These are phyloP conservation scores for Diplocarpon mali DNA, from an alignment of 2,329 filamentous ascomycete species.

Conservation along the genomic window DNA sequence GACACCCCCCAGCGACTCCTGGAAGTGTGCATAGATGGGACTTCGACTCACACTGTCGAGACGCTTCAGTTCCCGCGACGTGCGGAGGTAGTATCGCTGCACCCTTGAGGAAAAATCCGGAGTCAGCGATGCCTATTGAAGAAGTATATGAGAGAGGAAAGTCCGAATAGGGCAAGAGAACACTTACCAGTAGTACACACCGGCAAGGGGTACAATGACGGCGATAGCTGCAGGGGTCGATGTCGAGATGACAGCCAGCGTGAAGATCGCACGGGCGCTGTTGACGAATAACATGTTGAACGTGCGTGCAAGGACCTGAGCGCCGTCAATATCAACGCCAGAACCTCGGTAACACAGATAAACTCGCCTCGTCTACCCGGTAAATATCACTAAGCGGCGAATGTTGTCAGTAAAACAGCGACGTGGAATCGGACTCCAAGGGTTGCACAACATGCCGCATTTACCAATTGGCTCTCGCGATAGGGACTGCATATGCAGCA, in stretches of 20 bases:
- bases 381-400: slow-evolving; percentile 37
- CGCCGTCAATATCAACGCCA: slow-evolving; percentile 50
- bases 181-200: slow-evolving; percentile 59
- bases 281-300: slow-evolving; percentile 96
- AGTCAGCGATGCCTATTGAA: too few species aligned
- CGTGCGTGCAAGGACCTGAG: slow-evolving; percentile 87
- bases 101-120: slow-evolving; percentile 35
- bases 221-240: slow-evolving; percentile 71
- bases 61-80: slow-evolving; percentile 90
- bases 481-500: slow-evolving; percentile 11
- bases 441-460: slow-evolving; percentile 13
- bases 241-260: slow-evolving; percentile 71
- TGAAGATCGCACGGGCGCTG: slow-evolving; percentile 65
- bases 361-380: slow-evolving; percentile 29
- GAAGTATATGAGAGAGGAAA: too few species aligned
- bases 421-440: slow-evolving; percentile 7
- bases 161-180: too few species aligned
- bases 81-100: slow-evolving; percentile 92
- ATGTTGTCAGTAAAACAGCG: slow-evolving; percentile 17
- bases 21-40: slow-evolving; percentile 96
- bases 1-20: slow-evolving; percentile 88
- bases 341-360: slow-evolving; percentile 17
- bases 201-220: slow-evolving; percentile 69
- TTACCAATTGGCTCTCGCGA: slow-evolving; percentile 13
- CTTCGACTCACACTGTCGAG: slow-evolving; percentile 91